phyloP scores from a whole-genome alignment of 1,284 basidiomycete species.

The Moesziomyces sp. region DNA sequence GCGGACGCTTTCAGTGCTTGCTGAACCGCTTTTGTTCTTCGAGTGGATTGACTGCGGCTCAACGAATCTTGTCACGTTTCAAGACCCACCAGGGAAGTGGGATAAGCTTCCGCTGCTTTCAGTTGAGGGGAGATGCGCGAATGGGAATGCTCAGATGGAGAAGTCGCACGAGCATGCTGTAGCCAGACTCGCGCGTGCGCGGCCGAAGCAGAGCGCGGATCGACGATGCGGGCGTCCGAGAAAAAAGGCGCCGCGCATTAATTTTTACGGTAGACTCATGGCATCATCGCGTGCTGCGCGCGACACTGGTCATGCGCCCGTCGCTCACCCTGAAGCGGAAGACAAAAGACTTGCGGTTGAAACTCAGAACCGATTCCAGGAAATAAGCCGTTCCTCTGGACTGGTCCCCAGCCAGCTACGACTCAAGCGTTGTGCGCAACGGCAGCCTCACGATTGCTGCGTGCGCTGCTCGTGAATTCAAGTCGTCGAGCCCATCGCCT shows the following conservation, averaged over 20 bases:
- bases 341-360: not conserved
- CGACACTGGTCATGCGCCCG: not conserved
- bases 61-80: too few relatives aligned
- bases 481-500: too few relatives aligned
- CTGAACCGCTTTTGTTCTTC: too few relatives aligned
- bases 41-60: too few relatives aligned
- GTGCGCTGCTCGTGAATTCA: too few relatives aligned
- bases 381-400: not conserved
- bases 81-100: too few relatives aligned
- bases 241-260: not conserved
- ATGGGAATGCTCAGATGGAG: not conserved
- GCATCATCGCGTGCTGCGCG: not conserved
- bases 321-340: not conserved
- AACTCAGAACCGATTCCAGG: not conserved
- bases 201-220: not conserved
- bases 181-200: not conserved
- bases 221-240: conserved; percentile 8
- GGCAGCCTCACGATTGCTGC: too few relatives aligned
- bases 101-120: too few relatives aligned
- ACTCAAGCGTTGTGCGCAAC: too few relatives aligned
- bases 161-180: not conserved
- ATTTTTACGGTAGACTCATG: not conserved
- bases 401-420: too few relatives aligned
- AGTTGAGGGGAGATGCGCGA: not conserved
- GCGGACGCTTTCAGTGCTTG: too few relatives aligned